Evolutionary conservation across 2,329 filamentous ascomycete species (phyloP), one percentile per base, ranked within the genome.

Genomic region (Fusarium globosum): DNA sequence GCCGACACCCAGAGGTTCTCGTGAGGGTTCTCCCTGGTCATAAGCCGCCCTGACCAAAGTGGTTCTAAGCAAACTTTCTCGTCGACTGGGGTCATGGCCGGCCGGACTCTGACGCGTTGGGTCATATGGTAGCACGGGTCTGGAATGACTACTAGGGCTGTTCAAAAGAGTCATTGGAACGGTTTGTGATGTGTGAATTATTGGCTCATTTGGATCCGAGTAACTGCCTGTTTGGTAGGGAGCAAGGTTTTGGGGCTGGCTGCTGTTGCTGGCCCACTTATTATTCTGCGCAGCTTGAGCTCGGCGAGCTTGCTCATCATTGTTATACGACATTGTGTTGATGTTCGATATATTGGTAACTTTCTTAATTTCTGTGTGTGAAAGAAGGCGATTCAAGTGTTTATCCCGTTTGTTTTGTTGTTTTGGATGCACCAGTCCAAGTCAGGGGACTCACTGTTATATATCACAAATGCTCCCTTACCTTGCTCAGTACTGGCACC

Each of bases 271-370:
- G 21, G 14, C 23, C 23, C 13, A 15, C 20, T 28, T 20, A 28
- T 15, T 4, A 14, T 28, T 18, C 23, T 2, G 23, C 14, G 23
- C 35, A 41, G 35, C 35, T 12, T 41, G 51, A 28, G 35, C 51
- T 35, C 11, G 23, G 7, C 20, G 23, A 18, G 35, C 14, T 7
- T 18, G 23, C 15, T 39, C 23, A 30, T 39, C 35, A 14, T 39
- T 41, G 6, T 28, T 28, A 18, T 41, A 18, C 3, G 51, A 41
- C 51, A 55, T 41, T n/a, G 35, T 41, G 10, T 10, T 30, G 14
- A 7, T 23, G 9, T 21, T 36, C 1, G 4, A 26, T 11, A n/a
- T 28, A 7, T n/a, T 39, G 2, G 20, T n/a, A 6, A 4, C 1
- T 36, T 26, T 15, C 1, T 6, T 2, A 7, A 16, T 20, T 35